Conservation (phyloP, 1,139 yeast genomes). For the Blastobotrys apis region DNA sequence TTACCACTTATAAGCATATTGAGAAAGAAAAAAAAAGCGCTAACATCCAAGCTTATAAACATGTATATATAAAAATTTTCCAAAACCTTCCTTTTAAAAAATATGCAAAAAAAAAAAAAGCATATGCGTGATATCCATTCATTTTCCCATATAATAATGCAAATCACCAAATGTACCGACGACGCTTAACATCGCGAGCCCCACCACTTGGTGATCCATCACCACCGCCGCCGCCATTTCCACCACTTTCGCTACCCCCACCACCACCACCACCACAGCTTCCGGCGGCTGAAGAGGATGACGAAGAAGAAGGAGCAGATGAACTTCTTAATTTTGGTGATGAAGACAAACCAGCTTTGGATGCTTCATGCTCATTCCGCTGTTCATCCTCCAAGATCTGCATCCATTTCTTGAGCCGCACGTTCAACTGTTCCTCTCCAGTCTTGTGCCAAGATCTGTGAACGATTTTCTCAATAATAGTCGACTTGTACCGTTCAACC, state of each 20-base stretch:
- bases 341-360: background rate
- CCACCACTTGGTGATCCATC: too few relatives aligned
- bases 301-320: background rate
- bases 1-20: too few relatives aligned
- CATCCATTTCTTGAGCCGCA: constrained; percentile 8
- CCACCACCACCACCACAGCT: background rate
- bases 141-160: too few relatives aligned
- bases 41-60: too few relatives aligned
- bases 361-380: background rate
- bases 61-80: too few relatives aligned
- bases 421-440: constrained; percentile 9
- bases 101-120: too few relatives aligned
- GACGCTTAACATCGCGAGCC: background rate
- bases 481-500: constrained; percentile 9
- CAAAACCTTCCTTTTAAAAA: too few relatives aligned
- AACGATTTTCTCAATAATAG: constrained; percentile 12
- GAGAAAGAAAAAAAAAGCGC: too few relatives aligned
- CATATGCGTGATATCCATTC: too few relatives aligned
- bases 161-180: constrained; percentile 4
- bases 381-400: background rate
- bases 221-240: too few relatives aligned
- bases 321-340: background rate
- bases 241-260: too few relatives aligned
- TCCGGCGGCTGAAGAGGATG: background rate
- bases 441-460: constrained; percentile 9